Evolutionary conservation across 495 filamentous ascomycete genomes (phyloP).

Genomic region (Penicillium dipodomyicola): DNA sequence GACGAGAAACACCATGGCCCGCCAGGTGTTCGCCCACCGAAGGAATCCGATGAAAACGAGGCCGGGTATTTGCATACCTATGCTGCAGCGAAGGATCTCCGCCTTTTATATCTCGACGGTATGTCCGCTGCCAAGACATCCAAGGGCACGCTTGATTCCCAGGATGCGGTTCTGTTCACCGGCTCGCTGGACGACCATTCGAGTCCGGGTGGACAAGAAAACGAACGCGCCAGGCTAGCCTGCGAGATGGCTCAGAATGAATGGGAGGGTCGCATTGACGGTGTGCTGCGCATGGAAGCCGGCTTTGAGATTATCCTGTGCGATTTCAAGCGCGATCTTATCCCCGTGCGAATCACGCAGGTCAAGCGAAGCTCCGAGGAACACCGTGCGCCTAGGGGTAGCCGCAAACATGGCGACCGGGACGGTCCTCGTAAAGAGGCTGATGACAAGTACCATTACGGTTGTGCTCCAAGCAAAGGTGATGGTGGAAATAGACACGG

Average conservation of each 20-base stretch:
- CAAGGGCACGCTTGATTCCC: constrained; percentile 60
- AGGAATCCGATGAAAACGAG: constrained; percentile 10
- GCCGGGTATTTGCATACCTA: constrained; percentile 59
- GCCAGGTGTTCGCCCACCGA: neutral
- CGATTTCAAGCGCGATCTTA: constrained; percentile 49
- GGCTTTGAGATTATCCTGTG: constrained; percentile 72
- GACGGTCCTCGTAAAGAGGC: neutral
- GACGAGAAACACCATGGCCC: neutral
- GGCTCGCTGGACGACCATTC: constrained; percentile 16
- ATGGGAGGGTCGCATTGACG: constrained; percentile 55
- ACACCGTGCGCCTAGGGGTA: too few relatives aligned
- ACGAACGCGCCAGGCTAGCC: constrained; percentile 43
- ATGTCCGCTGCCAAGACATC: constrained; percentile 56
- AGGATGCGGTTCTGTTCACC: constrained; percentile 53
- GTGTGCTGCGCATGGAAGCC: constrained; percentile 64
- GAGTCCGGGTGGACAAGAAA: constrained; percentile 36
- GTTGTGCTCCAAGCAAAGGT: neutral
- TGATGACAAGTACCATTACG: neutral
- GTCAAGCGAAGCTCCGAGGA: constrained; percentile 17
- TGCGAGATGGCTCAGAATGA: constrained; percentile 47
- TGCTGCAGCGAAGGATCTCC: constrained; percentile 45
- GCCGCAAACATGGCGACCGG: neutral
- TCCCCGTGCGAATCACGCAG: constrained; percentile 29
- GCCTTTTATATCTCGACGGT: constrained; percentile 61
- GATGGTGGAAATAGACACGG: constrained; percentile 19